These are phyloP conservation scores for Lactifluus hygrophoroides DNA, from an alignment of 768 basidiomycete genomes.

Conservation along the genomic window DNA sequence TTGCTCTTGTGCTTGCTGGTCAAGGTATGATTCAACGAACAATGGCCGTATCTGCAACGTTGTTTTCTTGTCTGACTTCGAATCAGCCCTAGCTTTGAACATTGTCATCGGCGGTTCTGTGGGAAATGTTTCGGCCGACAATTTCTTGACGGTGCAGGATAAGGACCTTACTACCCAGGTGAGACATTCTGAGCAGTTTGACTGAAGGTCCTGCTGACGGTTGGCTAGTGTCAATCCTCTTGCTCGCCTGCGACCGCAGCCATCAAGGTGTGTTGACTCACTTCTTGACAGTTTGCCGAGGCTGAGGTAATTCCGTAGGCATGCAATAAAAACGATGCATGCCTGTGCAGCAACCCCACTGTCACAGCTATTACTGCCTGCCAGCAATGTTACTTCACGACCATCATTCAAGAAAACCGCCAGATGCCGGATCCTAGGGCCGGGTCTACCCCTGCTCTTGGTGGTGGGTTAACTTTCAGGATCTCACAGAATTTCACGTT, in stretches of 20 bases:
- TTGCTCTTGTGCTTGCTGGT: slow-evolving; percentile 42
- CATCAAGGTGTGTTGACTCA: slow-evolving; percentile 23
- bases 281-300: background rate
- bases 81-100: slow-evolving; percentile 37
- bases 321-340: slow-evolving; percentile 39
- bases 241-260: slow-evolving; percentile 25
- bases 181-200: slow-evolving; percentile 7
- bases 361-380: slow-evolving; percentile 40
- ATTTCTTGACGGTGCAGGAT: slow-evolving; percentile 39
- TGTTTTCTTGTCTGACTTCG: slow-evolving; percentile 14
- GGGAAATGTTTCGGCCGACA: slow-evolving; percentile 31
- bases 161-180: slow-evolving; percentile 25
- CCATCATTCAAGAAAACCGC: slow-evolving; percentile 43
- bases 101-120: slow-evolving; percentile 36
- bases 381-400: slow-evolving; percentile 60
- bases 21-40: slow-evolving; percentile 38
- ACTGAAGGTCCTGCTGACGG: slow-evolving; percentile 11
- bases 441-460: slow-evolving; percentile 52
- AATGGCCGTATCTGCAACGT: background rate
- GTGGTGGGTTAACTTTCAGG: slow-evolving; percentile 34
- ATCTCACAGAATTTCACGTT: background rate
- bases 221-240: slow-evolving; percentile 27
- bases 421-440: slow-evolving; percentile 42
- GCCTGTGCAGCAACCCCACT: slow-evolving; percentile 44
- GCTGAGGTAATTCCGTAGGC: slow-evolving; percentile 23